Evolutionary conservation across 2,329 filamentous ascomycete genomes (phyloP), one percentile per base, ranked within the genome.

Genomic region (Xylariaceae sp.): DNA sequence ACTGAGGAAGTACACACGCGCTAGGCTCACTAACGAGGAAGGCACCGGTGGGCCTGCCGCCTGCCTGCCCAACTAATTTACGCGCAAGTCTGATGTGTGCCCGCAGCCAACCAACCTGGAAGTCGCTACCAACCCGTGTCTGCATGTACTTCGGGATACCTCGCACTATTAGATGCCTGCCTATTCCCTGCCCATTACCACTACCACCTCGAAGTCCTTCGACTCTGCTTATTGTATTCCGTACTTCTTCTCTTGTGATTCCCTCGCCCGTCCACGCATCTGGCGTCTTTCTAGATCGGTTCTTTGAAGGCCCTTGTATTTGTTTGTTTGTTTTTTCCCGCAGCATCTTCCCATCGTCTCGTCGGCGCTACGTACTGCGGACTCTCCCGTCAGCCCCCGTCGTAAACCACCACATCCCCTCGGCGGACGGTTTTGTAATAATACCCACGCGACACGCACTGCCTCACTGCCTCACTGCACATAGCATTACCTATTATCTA

Each of bases 291-390:
- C 48, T 57, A 48, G 49, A 51, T 13, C 13, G 23, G n/a, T 44
- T 54, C 39, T 62, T 54, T 45, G 2, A 35, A 17, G 30, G 49
- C 23, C 23, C 23, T 59, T 62, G 56, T 59, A 55, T 53, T 57
- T 30, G 18, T 53, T 57, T 57, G 23, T 53, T 50, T 13, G 37
- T 53, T 51, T 59, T 8, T 51, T 51, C 45, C 48, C 44, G 55
- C 61, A 30, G 56, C 51, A 55, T 53, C 17, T 5, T 23, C 17
- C 51, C n/a, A 10, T 44, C 15, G 37, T 13, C 8, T 58, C 53
- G 4, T 50, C 47, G 48, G 51, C 58, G 53, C 30, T 30, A 53
- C 30, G 30, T 49, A 18, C 23, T 44, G n/a, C 34, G 17, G 18
- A n/a, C 34, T 11, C 47, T 11, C 6, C 18, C 39, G n/a, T 10